Base-by-base conservation (phyloP, 352 stramenopile species). In the Bremia lactucae region DNA sequence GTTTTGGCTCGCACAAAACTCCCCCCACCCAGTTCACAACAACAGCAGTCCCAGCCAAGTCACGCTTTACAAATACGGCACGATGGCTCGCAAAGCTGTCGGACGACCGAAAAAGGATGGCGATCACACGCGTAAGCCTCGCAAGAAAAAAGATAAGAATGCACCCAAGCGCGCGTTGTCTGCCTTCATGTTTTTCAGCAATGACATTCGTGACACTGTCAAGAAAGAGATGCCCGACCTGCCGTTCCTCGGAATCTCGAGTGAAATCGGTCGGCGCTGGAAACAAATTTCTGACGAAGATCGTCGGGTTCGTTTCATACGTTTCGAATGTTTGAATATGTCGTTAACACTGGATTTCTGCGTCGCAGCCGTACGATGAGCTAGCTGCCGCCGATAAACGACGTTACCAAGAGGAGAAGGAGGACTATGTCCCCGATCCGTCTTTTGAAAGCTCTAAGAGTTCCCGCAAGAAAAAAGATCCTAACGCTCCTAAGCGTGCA, bases 121-220 rank as follows among this genome's bases (percentile, higher is more conserved):
- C 34, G 72, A 73, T 39, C 72, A 72, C 28, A 64, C 61, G 36
- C 73, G 76, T 60, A 89, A 89, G 71, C 71, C 73, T 41, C 72
- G 77, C 59, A 79, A 83, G 63, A 95, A 95, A 76, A 94, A 92
- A 77, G 84, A 95, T 62, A 92, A 92, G 59, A 90, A 93, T 59
- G 82, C 76, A 23, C 84, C 84, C 31, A 95, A 95, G 69, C 80
- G 83, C 46, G 74, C 83, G 36, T 68, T 92, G 22, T 93, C 84
- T 33, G 81, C 81, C 42, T 95, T 94, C 55, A 92, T 95, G 78
- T 95, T 94, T 61, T 95, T 91, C 66, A 80, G 61, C 55, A 91
- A 89, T 55, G 75, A 92, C 49, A 89, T 90, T 51, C 82, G 84
- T 22, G 82, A 95, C 31, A 83, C 77, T 36, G 77, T 91, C 40